Conservation (phyloP, 805 yeast species). For the Lipomyces lipofer region DNA sequence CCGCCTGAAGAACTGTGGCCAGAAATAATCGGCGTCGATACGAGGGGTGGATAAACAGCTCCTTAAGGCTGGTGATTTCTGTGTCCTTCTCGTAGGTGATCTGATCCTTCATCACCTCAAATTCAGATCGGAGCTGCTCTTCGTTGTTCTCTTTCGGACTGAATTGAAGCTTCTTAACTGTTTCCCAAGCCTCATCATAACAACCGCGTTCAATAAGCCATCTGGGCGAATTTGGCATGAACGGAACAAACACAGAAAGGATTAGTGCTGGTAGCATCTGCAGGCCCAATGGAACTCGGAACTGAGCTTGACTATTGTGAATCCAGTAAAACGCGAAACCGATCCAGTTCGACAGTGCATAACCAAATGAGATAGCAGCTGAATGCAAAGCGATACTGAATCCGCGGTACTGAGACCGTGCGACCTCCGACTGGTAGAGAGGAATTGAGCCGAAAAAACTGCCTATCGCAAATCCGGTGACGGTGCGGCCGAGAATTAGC, state of each 20-base stretch:
- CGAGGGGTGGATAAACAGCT: not conserved
- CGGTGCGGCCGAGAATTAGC: not conserved
- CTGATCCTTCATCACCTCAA: not conserved
- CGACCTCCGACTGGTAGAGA: not conserved
- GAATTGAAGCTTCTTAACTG: not conserved
- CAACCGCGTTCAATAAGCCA: slow-evolving; percentile 51
- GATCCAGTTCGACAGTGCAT: slow-evolving; percentile 63
- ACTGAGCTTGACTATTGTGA: slow-evolving; percentile 50
- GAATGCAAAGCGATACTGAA: slow-evolving; percentile 48
- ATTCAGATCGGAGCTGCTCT: not conserved
- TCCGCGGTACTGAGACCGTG: not conserved
- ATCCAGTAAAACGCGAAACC: slow-evolving; percentile 54
- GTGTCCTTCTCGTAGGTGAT: not conserved
- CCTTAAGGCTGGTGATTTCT: not conserved
- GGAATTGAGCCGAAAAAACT: not conserved
- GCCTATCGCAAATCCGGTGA: not conserved
- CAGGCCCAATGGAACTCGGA: slow-evolving; percentile 64
- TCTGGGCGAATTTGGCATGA: slow-evolving; percentile 44
- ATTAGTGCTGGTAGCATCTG: slow-evolving; percentile 53
- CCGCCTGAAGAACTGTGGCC: not conserved
- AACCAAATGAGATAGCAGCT: slow-evolving; percentile 60
- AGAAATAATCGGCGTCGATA: not conserved
- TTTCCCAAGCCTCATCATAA: slow-evolving; percentile 41
- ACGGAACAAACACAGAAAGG: slow-evolving; percentile 45
- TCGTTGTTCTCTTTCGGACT: not conserved